These are phyloP conservation scores for Hyaloperonospora brassicae DNA, from an alignment of 352 stramenopile genomes.

Conservation along the genomic window DNA sequence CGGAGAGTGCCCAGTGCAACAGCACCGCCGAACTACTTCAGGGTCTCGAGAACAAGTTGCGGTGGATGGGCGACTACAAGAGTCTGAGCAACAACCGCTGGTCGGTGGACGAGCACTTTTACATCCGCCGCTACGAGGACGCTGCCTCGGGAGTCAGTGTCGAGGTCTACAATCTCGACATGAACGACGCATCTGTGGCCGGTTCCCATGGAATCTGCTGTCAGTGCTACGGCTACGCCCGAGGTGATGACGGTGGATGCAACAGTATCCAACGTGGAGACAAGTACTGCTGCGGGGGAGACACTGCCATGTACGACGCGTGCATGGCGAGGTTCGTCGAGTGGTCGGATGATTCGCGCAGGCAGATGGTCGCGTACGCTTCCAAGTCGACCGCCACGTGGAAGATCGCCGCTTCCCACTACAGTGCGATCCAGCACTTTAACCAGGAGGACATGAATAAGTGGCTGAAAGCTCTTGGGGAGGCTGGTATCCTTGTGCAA, in stretches of 20 bases:
- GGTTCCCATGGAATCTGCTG: constrained; percentile 12
- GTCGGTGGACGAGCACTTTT: constrained; percentile 14
- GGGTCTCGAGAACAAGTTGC: constrained; percentile 17
- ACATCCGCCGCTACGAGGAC: constrained; percentile 11
- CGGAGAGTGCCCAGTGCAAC: constrained; percentile 8
- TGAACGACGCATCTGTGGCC: constrained; percentile 11
- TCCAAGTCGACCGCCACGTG: constrained; percentile 15
- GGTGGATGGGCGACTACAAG: constrained; percentile 13
- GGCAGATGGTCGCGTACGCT: constrained; percentile 2
- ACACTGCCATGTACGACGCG: constrained; percentile 11
- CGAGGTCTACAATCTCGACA: constrained; percentile 19
- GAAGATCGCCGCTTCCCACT: constrained; percentile 24
- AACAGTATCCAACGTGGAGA: constrained; percentile 5
- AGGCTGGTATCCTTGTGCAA: constrained; percentile 34
- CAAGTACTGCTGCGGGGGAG: constrained; percentile 13
- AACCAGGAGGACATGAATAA: constrained; percentile 7
- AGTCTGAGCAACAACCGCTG: constrained; percentile 16
- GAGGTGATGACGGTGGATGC: constrained; percentile 5
- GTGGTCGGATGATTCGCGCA: constrained; percentile 11
- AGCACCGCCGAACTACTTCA: constrained; percentile 8
- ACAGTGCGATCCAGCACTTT: constrained; percentile 16
- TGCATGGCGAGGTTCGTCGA: constrained; percentile 9
- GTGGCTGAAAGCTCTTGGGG: constrained; percentile 8
- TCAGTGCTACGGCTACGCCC: constrained; percentile 19
- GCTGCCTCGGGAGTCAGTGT: constrained; percentile 11